A percentile compares a stretch with the other conserved stretches of the same genome.
Conservation (phyloP, 768 basidiomycete species). For the Naganishia vaughanmartiniae region DNA sequence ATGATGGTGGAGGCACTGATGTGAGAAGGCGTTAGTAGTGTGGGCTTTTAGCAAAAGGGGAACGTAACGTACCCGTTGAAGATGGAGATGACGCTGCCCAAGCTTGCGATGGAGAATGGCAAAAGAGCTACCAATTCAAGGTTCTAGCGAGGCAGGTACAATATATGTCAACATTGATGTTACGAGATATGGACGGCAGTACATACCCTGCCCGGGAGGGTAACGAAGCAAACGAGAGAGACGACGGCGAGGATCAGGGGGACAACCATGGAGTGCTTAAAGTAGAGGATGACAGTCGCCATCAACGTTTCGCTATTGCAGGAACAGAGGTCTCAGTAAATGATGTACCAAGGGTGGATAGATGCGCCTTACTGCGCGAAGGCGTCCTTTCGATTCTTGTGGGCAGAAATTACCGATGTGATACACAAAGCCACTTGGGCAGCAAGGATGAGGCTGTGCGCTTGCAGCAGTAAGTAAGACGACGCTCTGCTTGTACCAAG, state of each 20-base stretch:
- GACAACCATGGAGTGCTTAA: not conserved
- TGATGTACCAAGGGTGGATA: not conserved
- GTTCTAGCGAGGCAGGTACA: not conserved
- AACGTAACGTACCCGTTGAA: not conserved
- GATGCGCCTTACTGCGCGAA: not conserved
- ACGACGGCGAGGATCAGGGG: not conserved
- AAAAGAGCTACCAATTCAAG: slow-evolving; percentile 1
- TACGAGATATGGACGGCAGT: not conserved
- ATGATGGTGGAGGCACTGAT: not conserved
- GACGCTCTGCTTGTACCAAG: not conserved
- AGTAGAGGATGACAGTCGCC: not conserved
- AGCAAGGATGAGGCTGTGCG: not conserved
- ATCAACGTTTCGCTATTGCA: not conserved
- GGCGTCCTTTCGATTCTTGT: not conserved
- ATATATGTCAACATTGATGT: no score
- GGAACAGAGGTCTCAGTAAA: not conserved
- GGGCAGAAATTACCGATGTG: not conserved
- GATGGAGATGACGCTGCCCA: slow-evolving; percentile 10
- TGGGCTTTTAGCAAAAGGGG: not conserved
- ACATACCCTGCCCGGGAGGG: slow-evolving; percentile 1
- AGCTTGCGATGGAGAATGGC: not conserved
- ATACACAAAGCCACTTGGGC: not conserved
- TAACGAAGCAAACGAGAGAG: not conserved
- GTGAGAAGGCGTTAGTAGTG: not conserved
- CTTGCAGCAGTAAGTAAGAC: not conserved